These are phyloP conservation scores for Hanseniaspora lachancei DNA, from an alignment of 805 yeast species.

Conservation along the genomic window DNA sequence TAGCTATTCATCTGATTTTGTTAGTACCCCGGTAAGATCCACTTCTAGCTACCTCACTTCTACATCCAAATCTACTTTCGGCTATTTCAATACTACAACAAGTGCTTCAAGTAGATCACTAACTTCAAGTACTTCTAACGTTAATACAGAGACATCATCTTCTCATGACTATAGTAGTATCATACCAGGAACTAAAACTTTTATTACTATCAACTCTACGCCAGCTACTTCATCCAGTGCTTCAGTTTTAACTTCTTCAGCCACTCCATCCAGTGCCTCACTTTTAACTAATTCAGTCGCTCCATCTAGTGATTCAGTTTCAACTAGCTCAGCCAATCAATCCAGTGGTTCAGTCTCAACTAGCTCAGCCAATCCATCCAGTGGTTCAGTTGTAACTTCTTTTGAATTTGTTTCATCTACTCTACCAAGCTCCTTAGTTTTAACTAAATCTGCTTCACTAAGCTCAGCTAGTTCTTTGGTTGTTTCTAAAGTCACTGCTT, in stretches of 20 bases:
- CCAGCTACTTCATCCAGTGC: no score
- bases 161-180: no score
- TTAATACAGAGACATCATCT: not conserved
- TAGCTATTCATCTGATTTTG: no score
- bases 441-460: no score
- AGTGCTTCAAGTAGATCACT: not conserved
- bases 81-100: not conserved
- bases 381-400: not conserved
- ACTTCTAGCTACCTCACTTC: not conserved
- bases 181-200: no score
- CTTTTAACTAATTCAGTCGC: not conserved
- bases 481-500: no score
- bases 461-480: no score
- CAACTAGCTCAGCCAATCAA: slow-evolving; percentile 10
- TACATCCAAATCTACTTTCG: not conserved
- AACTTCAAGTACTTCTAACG: not conserved
- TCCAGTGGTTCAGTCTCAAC: not conserved
- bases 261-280: no score
- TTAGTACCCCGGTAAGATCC: not conserved
- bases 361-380: not conserved
- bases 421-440: not conserved
- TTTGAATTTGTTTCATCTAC: not conserved
- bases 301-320: slow-evolving; percentile 8
- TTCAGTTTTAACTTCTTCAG: no score
- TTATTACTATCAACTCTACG: no score